Conservation (phyloP, 2,329 filamentous ascomycete genomes). For the Emergomyces pasteurianus region DNA sequence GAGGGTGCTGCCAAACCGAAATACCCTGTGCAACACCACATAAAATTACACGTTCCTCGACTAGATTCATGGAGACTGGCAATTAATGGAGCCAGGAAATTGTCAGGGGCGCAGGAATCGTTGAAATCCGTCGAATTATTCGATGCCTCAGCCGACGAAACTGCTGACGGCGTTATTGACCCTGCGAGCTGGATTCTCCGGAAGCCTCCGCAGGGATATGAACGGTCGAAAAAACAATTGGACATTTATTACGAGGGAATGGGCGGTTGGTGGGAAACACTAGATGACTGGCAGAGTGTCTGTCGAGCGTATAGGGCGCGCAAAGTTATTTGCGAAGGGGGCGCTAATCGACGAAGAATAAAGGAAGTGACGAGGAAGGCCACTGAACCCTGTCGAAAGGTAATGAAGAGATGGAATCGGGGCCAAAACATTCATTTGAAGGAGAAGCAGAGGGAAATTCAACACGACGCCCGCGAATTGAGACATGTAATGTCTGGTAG, state of each 20-base stretch:
- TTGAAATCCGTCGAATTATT: slow-evolving; percentile 22
- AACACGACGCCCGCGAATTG: neutral
- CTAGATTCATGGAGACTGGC: slow-evolving; percentile 30
- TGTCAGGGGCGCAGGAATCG: slow-evolving; percentile 19
- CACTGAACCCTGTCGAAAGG: slow-evolving; percentile 10
- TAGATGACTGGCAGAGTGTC: slow-evolving; percentile 29
- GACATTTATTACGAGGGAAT: slow-evolving; percentile 30
- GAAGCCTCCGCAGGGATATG: slow-evolving; percentile 28
- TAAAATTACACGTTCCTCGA: slow-evolving; percentile 16
- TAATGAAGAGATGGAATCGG: slow-evolving; percentile 5
- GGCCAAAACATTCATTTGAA: neutral
- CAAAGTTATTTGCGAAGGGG: slow-evolving; percentile 26
- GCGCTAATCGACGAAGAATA: slow-evolving; percentile 22
- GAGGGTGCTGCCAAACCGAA: slow-evolving; percentile 16
- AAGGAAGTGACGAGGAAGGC: slow-evolving; percentile 19
- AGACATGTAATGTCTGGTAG: slow-evolving; percentile 5
- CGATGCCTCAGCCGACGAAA: slow-evolving; percentile 26
- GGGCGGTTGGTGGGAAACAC: slow-evolving; percentile 28
- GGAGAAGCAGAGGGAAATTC: neutral
- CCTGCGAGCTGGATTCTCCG: slow-evolving; percentile 30
- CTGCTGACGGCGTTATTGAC: slow-evolving; percentile 28
- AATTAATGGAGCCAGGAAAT: slow-evolving; percentile 23
- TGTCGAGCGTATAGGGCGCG: slow-evolving; percentile 24
- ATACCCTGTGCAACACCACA: slow-evolving; percentile 13
- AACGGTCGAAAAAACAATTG: slow-evolving; percentile 23